Evolutionary conservation across 164 flowering plant genomes (phyloP).

Genomic region (Stephania japonica): DNA sequence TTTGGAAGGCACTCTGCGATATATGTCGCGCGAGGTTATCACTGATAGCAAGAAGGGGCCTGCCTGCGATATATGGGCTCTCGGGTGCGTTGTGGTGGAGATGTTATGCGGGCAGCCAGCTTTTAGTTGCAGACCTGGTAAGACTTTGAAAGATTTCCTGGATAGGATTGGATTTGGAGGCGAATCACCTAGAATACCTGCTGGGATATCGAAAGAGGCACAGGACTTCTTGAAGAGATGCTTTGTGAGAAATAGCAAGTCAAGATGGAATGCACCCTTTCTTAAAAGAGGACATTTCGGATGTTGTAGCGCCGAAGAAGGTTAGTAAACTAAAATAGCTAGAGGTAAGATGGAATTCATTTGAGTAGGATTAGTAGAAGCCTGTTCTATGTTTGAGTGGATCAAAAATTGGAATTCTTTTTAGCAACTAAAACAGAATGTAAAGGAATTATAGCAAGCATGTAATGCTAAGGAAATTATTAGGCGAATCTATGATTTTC

Average conservation of each 20-base stretch:
- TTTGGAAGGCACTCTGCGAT: background rate
- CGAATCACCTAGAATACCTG: conserved; percentile 2
- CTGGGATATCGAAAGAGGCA: conserved; percentile 9
- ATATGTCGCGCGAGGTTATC: conserved; percentile 5
- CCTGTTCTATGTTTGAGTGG: no score
- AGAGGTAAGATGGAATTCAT: no score
- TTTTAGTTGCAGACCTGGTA: background rate
- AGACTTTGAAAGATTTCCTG: background rate
- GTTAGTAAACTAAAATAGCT: no score
- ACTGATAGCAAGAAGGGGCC: background rate
- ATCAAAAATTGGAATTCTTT: no score
- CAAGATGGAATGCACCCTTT: conserved; percentile 10
- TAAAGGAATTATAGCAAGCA: no score
- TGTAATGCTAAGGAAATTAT: no score
- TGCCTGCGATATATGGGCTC: conserved; percentile 9
- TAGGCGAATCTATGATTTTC: no score
- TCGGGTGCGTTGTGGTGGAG: conserved; percentile 5
- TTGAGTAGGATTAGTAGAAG: no score
- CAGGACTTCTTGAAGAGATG: conserved; percentile 1
- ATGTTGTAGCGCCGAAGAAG: background rate
- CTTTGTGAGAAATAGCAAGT: no score
- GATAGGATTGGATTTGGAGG: background rate
- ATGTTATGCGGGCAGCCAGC: conserved; percentile 4
- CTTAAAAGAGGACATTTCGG: background rate
- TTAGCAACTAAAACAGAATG: no score